Conservation (phyloP, 495 filamentous ascomycete species). For the Aspergillus kassunensis region DNA sequence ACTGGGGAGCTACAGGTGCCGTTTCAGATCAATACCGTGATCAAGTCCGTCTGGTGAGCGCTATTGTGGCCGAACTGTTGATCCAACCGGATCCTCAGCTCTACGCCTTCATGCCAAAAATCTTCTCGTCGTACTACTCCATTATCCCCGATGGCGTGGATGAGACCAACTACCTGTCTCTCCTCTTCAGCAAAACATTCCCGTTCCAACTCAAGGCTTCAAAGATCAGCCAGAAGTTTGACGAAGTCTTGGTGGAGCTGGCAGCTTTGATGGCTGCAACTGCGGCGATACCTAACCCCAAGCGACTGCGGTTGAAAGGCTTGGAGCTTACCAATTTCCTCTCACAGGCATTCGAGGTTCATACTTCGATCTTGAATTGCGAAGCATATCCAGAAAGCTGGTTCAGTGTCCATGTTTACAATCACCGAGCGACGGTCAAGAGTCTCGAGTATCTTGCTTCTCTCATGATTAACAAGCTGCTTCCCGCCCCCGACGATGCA, state of each 20-base stretch:
- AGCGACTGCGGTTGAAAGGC: slow-evolving; percentile 58
- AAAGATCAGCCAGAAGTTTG: slow-evolving; percentile 60
- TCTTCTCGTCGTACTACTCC: slow-evolving; percentile 81
- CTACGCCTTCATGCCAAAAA: slow-evolving; percentile 83
- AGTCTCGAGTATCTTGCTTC: slow-evolving; percentile 79
- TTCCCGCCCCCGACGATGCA: slow-evolving; percentile 87
- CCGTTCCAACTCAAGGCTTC: slow-evolving; percentile 78
- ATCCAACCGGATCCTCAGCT: slow-evolving; percentile 73
- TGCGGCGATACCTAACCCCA: slow-evolving; percentile 57
- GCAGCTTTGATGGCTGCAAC: slow-evolving; percentile 81
- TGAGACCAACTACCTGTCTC: slow-evolving; percentile 66
- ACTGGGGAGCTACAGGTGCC: slow-evolving; percentile 76
- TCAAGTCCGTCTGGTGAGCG: slow-evolving; percentile 87
- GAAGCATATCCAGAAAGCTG: slow-evolving; percentile 86
- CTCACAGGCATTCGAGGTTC: slow-evolving; percentile 66
- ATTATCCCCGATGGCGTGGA: slow-evolving; percentile 62
- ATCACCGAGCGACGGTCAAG: slow-evolving; percentile 87
- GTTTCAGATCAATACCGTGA: slow-evolving; percentile 86
- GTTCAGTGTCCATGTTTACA: slow-evolving; percentile 91
- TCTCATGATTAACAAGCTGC: slow-evolving; percentile 70
- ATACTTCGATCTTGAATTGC: slow-evolving; percentile 82
- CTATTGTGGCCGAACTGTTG: slow-evolving; percentile 80
- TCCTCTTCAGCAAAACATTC: slow-evolving; percentile 86
- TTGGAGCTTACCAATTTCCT: slow-evolving; percentile 72
- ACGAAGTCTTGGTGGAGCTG: slow-evolving; percentile 87